phyloP scores from a whole-genome alignment of 2,329 filamentous ascomycete species.

The Cryphonectria radicalis region DNA sequence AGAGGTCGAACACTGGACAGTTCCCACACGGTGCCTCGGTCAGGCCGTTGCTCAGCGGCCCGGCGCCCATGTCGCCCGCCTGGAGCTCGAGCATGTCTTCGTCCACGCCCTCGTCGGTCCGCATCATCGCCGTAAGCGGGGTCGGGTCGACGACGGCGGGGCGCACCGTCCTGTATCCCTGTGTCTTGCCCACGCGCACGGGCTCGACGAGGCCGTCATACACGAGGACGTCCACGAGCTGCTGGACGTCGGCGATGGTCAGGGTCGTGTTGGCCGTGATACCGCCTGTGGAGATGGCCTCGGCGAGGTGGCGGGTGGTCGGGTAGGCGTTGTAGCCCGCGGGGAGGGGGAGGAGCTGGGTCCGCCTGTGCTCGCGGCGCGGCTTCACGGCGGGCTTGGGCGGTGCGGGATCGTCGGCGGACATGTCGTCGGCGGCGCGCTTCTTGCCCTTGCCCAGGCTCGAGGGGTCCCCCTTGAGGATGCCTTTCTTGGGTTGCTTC shows the following conservation, averaged over 20 bases:
- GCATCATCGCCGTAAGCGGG: constrained; percentile 36
- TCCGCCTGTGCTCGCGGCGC: constrained; percentile 35
- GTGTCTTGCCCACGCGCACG: constrained; percentile 53
- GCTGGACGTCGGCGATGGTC: constrained; percentile 76
- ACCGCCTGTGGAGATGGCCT: constrained; percentile 69
- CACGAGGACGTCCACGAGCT: constrained; percentile 84
- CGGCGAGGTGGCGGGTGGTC: constrained; percentile 77
- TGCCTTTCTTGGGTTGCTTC: constrained; percentile 57
- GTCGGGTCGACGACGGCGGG: constrained; percentile 47
- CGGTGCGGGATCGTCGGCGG: constrained; percentile 40
- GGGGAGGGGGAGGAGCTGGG: constrained; percentile 56
- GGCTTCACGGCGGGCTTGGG: constrained; percentile 31
- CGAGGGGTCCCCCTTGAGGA: constrained; percentile 50
- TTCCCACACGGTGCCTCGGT: constrained; percentile 89
- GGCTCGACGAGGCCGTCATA: constrained; percentile 84
- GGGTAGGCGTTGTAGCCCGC: constrained; percentile 79
- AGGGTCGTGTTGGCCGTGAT: constrained; percentile 75
- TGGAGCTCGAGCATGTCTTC: constrained; percentile 31
- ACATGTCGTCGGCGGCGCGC: constrained; percentile 53
- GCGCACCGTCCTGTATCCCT: constrained; percentile 59
- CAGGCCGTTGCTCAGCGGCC: constrained; percentile 68
- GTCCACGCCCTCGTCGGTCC: constrained; percentile 33
- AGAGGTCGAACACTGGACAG: constrained; percentile 92
- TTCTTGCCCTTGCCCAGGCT: constrained; percentile 52
- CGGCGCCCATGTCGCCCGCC: constrained; percentile 39